These are phyloP conservation scores for Casuarina glauca DNA, from an alignment of 306 rosid genomes.

Conservation along the genomic window DNA sequence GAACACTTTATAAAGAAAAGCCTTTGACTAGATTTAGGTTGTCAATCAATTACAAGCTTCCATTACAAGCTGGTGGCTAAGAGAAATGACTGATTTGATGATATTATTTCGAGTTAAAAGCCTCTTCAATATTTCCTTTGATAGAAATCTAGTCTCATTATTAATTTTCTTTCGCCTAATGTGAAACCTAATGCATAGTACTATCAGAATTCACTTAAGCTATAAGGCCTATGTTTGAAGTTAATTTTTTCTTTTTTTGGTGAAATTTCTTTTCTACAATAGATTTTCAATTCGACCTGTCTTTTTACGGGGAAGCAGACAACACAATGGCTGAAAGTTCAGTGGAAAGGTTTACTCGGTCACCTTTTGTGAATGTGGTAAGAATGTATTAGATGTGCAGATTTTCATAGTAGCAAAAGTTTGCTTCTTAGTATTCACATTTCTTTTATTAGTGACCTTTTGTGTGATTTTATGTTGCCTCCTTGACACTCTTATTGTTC, in stretches of 20 bases:
- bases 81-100: background rate
- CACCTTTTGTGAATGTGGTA: constrained; percentile 60
- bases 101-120: background rate
- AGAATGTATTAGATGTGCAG: constrained; percentile 45
- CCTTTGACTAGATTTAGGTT: background rate
- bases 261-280: constrained; percentile 49
- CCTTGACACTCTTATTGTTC: constrained; percentile 1
- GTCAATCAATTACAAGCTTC: background rate
- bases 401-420: constrained; percentile 40
- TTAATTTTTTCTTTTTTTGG: constrained; percentile 44
- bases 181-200: constrained; percentile 26
- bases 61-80: background rate
- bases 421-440: constrained; percentile 25
- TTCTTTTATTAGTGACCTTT: constrained; percentile 17
- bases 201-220: constrained; percentile 30
- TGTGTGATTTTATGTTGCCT: constrained; percentile 19
- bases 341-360: constrained; percentile 50
- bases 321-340: constrained; percentile 53
- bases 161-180: constrained; percentile 22
- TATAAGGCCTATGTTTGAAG: constrained; percentile 24
- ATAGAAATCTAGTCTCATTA: constrained; percentile 1
- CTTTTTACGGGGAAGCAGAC: constrained; percentile 62
- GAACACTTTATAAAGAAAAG: background rate
- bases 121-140: background rate
- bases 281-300: constrained; percentile 63